phyloP scores from a whole-genome alignment of 306 rosid genomes.

The Sophora flavescens region DNA sequence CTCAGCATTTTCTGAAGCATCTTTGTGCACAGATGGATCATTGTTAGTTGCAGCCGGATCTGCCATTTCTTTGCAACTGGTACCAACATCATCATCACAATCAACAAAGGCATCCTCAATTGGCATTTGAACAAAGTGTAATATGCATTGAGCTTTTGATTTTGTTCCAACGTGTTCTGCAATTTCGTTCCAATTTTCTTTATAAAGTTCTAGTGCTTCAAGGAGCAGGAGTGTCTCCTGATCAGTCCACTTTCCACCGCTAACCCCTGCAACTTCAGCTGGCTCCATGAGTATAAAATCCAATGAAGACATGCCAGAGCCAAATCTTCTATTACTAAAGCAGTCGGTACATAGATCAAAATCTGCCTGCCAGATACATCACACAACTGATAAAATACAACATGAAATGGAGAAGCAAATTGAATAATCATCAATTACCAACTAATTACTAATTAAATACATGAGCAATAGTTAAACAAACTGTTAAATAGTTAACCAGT shows the following conservation, averaged over 20 bases:
- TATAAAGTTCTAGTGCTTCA: conserved; percentile 93
- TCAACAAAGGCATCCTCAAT: conserved; percentile 83
- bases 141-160: conserved; percentile 90
- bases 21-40: conserved; percentile 58
- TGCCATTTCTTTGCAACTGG: conserved; percentile 61
- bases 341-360: conserved; percentile 90
- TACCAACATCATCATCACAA: conserved; percentile 56
- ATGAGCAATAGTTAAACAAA: conserved; percentile 15
- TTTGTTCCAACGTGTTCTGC: conserved; percentile 98
- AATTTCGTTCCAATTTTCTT: conserved; percentile 94
- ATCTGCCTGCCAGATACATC: conserved; percentile 85
- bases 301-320: conserved; percentile 83
- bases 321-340: conserved; percentile 83
- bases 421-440: conserved; percentile 18
- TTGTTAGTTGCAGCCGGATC: conserved; percentile 60
- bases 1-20: conserved; percentile 58
- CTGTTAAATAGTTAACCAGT: conserved; percentile 28
- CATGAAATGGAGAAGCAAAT: conserved; percentile 22
- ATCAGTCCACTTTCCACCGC: conserved; percentile 98
- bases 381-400: conserved; percentile 47
- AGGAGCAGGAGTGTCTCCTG: conserved; percentile 97
- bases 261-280: conserved; percentile 83
- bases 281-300: conserved; percentile 99
- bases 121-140: conserved; percentile 98
- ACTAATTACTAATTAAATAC: not conserved